Conservation (phyloP, 345 rosid genomes). For the Litchi chinensis region DNA sequence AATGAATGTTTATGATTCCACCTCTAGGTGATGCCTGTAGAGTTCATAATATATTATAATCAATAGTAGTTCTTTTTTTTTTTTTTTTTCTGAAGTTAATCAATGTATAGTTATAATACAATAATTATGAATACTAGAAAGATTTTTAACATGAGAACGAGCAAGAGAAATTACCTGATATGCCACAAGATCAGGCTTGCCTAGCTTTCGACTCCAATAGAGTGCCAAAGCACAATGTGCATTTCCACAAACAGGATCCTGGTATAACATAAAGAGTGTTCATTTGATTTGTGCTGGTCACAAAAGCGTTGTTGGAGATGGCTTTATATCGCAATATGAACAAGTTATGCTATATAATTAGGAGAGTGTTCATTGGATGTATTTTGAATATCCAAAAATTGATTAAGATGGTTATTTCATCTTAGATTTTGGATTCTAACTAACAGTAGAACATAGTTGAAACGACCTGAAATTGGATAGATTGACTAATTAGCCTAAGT, state of each 20-base stretch:
- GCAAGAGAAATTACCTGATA: constrained; percentile 45
- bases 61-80: no score
- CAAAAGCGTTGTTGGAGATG: neutral
- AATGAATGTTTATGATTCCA: constrained; percentile 54
- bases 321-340: neutral
- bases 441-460: neutral
- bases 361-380: neutral
- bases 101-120: neutral
- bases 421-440: neutral
- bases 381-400: no score
- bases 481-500: neutral
- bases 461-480: no score
- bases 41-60: neutral
- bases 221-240: constrained; percentile 77
- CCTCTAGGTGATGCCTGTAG: constrained; percentile 67
- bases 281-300: neutral
- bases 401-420: neutral
- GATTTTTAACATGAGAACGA: neutral
- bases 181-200: constrained; percentile 62
- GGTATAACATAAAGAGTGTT: constrained; percentile 18
- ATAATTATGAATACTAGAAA: neutral
- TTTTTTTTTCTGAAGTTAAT: neutral
- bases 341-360: neutral
- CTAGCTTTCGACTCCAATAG: constrained; percentile 71
- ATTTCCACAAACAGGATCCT: constrained; percentile 89